These are phyloP conservation scores for Camptophora hylomeconis DNA, from an alignment of 2,329 filamentous ascomycete genomes.

Conservation along the genomic window DNA sequence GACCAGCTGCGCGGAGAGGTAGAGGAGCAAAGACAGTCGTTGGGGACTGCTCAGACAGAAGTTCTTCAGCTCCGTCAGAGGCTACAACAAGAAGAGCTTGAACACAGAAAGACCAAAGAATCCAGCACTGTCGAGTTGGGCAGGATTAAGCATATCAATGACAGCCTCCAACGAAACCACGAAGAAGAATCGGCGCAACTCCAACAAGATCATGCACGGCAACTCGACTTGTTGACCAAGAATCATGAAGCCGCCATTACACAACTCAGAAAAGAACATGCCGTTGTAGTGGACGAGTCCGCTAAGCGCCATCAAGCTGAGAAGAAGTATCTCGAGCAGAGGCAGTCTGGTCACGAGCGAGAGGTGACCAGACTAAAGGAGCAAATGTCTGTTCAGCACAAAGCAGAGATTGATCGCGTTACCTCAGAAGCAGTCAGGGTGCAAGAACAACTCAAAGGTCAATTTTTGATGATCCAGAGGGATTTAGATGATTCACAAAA, in stretches of 20 bases:
- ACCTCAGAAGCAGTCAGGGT: too few species aligned
- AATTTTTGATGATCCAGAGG: too few species aligned
- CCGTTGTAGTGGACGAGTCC: slow-evolving; percentile 30
- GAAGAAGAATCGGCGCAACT: slow-evolving; percentile 49
- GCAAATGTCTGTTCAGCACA: slow-evolving; percentile 12
- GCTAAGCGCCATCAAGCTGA: slow-evolving; percentile 32
- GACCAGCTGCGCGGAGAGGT: slow-evolving; percentile 70
- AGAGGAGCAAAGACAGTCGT: slow-evolving; percentile 53
- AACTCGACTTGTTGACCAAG: slow-evolving; percentile 7
- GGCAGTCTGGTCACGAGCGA: slow-evolving; percentile 26
- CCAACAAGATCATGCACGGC: slow-evolving; percentile 22
- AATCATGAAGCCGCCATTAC: slow-evolving; percentile 13
- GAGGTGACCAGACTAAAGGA: slow-evolving; percentile 7
- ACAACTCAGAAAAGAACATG: slow-evolving; percentile 34
- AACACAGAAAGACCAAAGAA: slow-evolving; percentile 56
- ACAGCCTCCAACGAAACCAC: slow-evolving; percentile 57
- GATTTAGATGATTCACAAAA: too few species aligned
- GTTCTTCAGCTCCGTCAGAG: slow-evolving; percentile 41
- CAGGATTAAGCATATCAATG: slow-evolving; percentile 53
- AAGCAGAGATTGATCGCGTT: slow-evolving; percentile 19
- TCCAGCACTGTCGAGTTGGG: slow-evolving; percentile 40
- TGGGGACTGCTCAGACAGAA: slow-evolving; percentile 45
- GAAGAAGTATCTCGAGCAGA: slow-evolving; percentile 33
- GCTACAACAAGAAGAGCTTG: slow-evolving; percentile 57
- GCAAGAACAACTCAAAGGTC: too few species aligned